These are phyloP conservation scores for Candida bentonensis DNA, from an alignment of 805 yeast species.

Conservation along the genomic window DNA sequence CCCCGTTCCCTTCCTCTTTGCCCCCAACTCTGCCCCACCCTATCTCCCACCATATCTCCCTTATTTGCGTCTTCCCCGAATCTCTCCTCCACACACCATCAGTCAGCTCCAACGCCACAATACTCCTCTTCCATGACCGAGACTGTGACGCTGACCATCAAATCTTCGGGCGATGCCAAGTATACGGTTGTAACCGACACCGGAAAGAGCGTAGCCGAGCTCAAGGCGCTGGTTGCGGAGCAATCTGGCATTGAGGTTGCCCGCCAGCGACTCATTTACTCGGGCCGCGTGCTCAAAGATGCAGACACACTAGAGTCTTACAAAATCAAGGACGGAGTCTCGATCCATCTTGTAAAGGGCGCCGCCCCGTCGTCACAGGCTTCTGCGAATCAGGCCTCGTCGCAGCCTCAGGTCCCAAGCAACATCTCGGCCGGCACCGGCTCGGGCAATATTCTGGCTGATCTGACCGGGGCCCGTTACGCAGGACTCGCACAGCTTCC, in stretches of 20 bases:
- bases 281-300: constrained; percentile 89
- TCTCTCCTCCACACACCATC: too few relatives aligned
- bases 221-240: constrained; percentile 51
- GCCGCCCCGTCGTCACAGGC: constrained; percentile 32
- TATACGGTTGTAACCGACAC: constrained; percentile 39
- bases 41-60: too few relatives aligned
- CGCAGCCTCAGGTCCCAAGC: constrained; percentile 39
- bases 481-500: constrained; percentile 90
- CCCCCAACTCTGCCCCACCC: too few relatives aligned
- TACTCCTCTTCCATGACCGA: too few relatives aligned
- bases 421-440: constrained; percentile 81
- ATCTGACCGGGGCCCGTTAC: constrained; percentile 86
- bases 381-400: constrained; percentile 17
- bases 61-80: too few relatives aligned
- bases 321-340: constrained; percentile 74
- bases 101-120: too few relatives aligned
- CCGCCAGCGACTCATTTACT: constrained; percentile 81
- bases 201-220: constrained; percentile 39
- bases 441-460: constrained; percentile 81
- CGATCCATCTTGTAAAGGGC: constrained; percentile 80
- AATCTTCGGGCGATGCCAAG: constrained; percentile 58
- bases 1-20: too few relatives aligned
- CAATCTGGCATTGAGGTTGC: constrained; percentile 54
- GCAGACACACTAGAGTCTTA: constrained; percentile 58
- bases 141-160: constrained; percentile 6